phyloP scores from a whole-genome alignment of 768 basidiomycete species.

The Chalciporus piperatus region DNA sequence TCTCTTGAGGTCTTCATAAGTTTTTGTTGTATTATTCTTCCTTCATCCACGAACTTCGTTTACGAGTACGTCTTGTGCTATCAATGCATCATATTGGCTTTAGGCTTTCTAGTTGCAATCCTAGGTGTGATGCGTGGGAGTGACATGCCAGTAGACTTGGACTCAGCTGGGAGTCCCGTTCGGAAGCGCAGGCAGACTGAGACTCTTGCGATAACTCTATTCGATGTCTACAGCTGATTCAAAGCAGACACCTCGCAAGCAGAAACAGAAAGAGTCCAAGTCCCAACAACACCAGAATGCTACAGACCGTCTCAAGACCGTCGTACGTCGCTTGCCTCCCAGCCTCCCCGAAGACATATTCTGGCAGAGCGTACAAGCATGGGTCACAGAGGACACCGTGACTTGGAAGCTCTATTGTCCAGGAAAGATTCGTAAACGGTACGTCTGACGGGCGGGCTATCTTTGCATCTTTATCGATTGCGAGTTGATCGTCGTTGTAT shows the following conservation, averaged over 20 bases:
- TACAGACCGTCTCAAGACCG: slow-evolving; percentile 73
- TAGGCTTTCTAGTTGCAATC: not conserved
- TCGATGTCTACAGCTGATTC: slow-evolving; percentile 20
- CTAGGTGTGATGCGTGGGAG: slow-evolving; percentile 7
- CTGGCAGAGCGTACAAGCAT: slow-evolving; percentile 85
- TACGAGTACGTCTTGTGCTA: not conserved
- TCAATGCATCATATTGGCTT: not conserved
- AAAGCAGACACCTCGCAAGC: slow-evolving; percentile 23
- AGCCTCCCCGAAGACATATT: slow-evolving; percentile 91
- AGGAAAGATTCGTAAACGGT: slow-evolving; percentile 74
- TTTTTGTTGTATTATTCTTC: slow-evolving; percentile 21
- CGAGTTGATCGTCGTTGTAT: not conserved
- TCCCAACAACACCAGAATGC: slow-evolving; percentile 28
- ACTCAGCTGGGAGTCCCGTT: not conserved
- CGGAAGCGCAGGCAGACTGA: not conserved
- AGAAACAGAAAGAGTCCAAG: slow-evolving; percentile 33
- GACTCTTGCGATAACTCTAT: not conserved
- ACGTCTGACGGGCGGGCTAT: slow-evolving; percentile 16
- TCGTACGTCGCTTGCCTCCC: slow-evolving; percentile 86
- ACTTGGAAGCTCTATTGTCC: slow-evolving; percentile 64
- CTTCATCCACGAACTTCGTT: slow-evolving; percentile 2
- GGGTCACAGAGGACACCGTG: slow-evolving; percentile 76
- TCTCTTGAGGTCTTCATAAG: slow-evolving; percentile 6
- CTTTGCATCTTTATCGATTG: not conserved
- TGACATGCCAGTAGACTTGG: not conserved